phyloP scores from a whole-genome alignment of 306 rosid genomes.

The Acacia confusa region DNA sequence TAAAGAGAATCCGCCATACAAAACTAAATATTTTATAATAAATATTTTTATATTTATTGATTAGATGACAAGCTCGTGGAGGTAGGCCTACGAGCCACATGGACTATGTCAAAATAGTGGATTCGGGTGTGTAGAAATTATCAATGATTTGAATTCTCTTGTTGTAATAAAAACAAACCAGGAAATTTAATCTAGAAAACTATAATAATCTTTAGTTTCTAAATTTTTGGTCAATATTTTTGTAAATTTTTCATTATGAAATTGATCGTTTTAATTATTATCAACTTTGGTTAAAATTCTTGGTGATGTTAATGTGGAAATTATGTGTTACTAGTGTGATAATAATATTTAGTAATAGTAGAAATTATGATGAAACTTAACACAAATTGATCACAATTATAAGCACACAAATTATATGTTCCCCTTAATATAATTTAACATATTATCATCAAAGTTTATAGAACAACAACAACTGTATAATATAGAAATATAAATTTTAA shows the following conservation, averaged over 20 bases:
- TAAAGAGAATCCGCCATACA: too few species aligned
- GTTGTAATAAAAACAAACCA: neutral
- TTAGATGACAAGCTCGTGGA: neutral
- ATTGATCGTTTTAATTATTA: neutral
- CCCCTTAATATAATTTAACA: neutral
- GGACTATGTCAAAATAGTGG: neutral
- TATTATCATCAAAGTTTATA: too few species aligned
- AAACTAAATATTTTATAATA: too few species aligned
- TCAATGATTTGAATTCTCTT: neutral
- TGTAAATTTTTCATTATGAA: neutral
- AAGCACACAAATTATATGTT: neutral
- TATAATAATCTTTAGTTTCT: neutral
- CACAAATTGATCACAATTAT: neutral
- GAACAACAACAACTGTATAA: neutral
- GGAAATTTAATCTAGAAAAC: neutral
- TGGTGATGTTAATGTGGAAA: neutral
- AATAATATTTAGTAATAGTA: neutral
- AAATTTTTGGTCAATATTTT: neutral
- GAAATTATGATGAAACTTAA: neutral
- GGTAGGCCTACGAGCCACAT: neutral
- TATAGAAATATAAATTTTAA: neutral
- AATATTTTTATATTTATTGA: too few species aligned
- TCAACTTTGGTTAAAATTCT: neutral
- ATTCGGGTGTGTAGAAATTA: neutral
- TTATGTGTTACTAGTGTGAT: neutral